These are phyloP conservation scores for Chlorella ohadii DNA, from an alignment of 139 green algal species.

Conservation along the genomic window DNA sequence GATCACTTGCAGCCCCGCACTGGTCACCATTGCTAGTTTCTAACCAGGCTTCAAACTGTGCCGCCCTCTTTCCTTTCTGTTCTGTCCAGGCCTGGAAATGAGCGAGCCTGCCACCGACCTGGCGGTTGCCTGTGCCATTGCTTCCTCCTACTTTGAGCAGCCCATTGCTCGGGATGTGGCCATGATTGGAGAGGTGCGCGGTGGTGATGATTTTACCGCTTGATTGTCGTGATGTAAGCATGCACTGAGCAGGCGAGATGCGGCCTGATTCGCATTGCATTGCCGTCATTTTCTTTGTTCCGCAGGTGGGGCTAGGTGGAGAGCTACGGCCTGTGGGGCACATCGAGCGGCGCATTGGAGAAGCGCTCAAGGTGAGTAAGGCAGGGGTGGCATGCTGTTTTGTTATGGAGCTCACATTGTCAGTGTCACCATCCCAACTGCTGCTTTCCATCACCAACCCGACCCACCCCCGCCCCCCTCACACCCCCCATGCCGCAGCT, in stretches of 20 bases:
- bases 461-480: too few relatives aligned
- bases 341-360: conserved; percentile 34
- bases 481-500: neutral
- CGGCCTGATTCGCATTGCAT: too few relatives aligned
- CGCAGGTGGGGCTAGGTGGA: conserved; percentile 25
- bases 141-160: conserved; percentile 59
- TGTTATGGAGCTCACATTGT: too few relatives aligned
- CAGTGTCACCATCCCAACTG: too few relatives aligned
- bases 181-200: conserved; percentile 75
- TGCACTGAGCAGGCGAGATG: too few relatives aligned
- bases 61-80: too few relatives aligned
- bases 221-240: too few relatives aligned
- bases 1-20: too few relatives aligned
- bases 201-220: too few relatives aligned
- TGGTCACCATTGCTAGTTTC: too few relatives aligned
- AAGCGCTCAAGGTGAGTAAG: conserved; percentile 2
- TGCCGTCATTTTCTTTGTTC: neutral
- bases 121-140: conserved; percentile 72
- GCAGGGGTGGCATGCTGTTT: neutral
- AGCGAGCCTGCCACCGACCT: conserved; percentile 81
- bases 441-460: too few relatives aligned
- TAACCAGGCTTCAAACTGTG: too few relatives aligned
- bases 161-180: conserved; percentile 53
- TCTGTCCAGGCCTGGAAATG: conserved; percentile 42
- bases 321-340: conserved; percentile 35